A percentile compares a stretch with the other conserved stretches of the same genome.
These are phyloP conservation scores for Candida pseudofarinosa DNA, from an alignment of 805 yeast genomes.

Conservation along the genomic window DNA sequence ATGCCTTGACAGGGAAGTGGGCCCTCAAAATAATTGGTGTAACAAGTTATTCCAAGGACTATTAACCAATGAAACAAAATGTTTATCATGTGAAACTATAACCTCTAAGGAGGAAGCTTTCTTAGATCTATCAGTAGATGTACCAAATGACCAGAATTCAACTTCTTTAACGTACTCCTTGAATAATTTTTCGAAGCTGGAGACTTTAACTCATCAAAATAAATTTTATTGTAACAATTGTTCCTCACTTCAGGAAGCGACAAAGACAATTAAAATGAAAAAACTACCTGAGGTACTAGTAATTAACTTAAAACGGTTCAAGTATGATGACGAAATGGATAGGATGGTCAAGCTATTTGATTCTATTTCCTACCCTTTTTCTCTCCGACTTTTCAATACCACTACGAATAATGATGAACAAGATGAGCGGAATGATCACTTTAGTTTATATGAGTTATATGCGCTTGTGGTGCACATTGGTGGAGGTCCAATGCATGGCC, in stretches of 20 bases:
- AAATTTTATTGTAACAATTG: slow-evolving; percentile 93
- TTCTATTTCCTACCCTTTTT: slow-evolving; percentile 74
- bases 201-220: slow-evolving; percentile 79
- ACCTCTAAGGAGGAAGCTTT: slow-evolving; percentile 83
- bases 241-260: slow-evolving; percentile 88
- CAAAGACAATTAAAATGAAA: slow-evolving; percentile 78
- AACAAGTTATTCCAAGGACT: slow-evolving; percentile 79
- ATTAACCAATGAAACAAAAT: slow-evolving; percentile 81
- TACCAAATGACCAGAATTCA: slow-evolving; percentile 55
- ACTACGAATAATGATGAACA: slow-evolving; percentile 27
- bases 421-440: slow-evolving; percentile 38
- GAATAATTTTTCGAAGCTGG: slow-evolving; percentile 79
- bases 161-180: slow-evolving; percentile 74
- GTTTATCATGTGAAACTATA: slow-evolving; percentile 81
- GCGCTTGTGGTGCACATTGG: slow-evolving; percentile 93
- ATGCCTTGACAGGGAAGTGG: slow-evolving; percentile 43
- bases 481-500: slow-evolving; percentile 97
- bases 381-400: slow-evolving; percentile 65
- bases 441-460: slow-evolving; percentile 65
- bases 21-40: slow-evolving; percentile 44
- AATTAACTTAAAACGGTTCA: slow-evolving; percentile 86
- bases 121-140: slow-evolving; percentile 80
- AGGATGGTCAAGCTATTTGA: slow-evolving; percentile 84
- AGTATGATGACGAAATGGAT: slow-evolving; percentile 79
- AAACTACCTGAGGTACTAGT: slow-evolving; percentile 74